Evolutionary conservation across 2,329 filamentous ascomycete species (phyloP), one percentile per base, ranked within the genome.

Genomic region (Dactylonectria estremocensis): DNA sequence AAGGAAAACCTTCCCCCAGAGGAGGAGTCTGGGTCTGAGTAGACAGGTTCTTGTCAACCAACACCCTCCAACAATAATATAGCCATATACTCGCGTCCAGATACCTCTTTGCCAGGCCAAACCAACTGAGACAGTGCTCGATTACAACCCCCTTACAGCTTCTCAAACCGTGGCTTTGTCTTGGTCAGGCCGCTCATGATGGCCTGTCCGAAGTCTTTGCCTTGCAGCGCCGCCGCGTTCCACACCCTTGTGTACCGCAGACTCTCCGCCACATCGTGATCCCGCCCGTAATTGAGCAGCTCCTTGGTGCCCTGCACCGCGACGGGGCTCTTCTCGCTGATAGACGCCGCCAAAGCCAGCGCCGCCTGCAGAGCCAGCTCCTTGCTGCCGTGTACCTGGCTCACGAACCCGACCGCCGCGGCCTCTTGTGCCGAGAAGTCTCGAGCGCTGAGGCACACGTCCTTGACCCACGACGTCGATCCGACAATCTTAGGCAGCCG

Each of bases 271-370:
- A 97, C 89, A 2, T 87, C 86, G 79, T 95, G 90, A 80, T 97
- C 95, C 74, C 93, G 87, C 37, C 91, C 92, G 77, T 92, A 94
- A 80, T 96, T 95, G 77, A 97, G 78, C 69, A 97, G 82, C 82
- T 96, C 93, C 84, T 97, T 97, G 9, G 95, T 97, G 6, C 93
- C 92, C 83, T 94, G 90, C 70, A 95, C 93, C 1, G 94, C 95
- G 22, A 98, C 91, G 0, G 95, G 95, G 77, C 93, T 96, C 87
- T 98, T 98, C 18, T 80, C 84, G 31, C 93, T 92, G 66, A 98
- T 88, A 75, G 90, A 74, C 11, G 77, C 81, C 1, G 92, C 94
- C 76, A 93, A 77, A 69, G 89, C 85, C 67, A 95, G 54, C 0
- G 87, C 94, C 43, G 87, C 87, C 46, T 83, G 82, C 24, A 97